phyloP scores from a whole-genome alignment of 768 basidiomycete genomes.

The Rhizopogon rudus region DNA sequence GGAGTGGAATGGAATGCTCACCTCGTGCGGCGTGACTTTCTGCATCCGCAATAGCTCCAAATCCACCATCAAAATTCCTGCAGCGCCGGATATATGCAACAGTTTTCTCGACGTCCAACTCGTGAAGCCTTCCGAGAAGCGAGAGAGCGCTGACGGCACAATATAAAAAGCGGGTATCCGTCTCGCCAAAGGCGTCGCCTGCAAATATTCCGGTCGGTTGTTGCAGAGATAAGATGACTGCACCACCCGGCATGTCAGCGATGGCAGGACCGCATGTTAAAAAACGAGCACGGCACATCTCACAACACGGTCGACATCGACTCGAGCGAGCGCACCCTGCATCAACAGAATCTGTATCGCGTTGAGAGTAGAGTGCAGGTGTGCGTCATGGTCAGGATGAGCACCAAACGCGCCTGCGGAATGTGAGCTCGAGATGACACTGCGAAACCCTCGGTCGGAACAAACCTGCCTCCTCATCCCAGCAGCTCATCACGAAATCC shows the following conservation, averaged over 20 bases:
- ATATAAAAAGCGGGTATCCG: slow-evolving; percentile 87
- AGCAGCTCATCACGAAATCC: slow-evolving; percentile 88
- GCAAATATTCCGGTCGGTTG: slow-evolving; percentile 85
- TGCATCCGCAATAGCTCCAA: slow-evolving; percentile 77
- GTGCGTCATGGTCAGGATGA: slow-evolving; percentile 90
- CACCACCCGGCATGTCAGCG: neutral
- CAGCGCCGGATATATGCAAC: slow-evolving; percentile 72
- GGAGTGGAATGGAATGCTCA: slow-evolving; percentile 22
- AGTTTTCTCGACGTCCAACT: slow-evolving; percentile 62
- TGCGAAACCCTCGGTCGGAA: slow-evolving; percentile 4
- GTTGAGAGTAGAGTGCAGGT: slow-evolving; percentile 81
- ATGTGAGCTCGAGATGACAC: neutral
- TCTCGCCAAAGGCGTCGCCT: slow-evolving; percentile 89
- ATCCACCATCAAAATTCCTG: slow-evolving; percentile 94
- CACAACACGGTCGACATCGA: slow-evolving; percentile 67
- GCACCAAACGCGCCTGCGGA: slow-evolving; percentile 82
- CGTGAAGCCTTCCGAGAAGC: slow-evolving; percentile 69
- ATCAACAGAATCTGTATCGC: slow-evolving; percentile 90
- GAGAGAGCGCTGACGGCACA: slow-evolving; percentile 82
- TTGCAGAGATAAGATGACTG: slow-evolving; percentile 84
- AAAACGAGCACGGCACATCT: slow-evolving; percentile 48
- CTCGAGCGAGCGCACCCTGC: slow-evolving; percentile 70
- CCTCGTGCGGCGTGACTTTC: slow-evolving; percentile 95
- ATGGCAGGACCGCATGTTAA: neutral
- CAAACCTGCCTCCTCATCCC: slow-evolving; percentile 83